phyloP scores from a whole-genome alignment of 805 yeast species.

The Metschnikowia lochheadii region DNA sequence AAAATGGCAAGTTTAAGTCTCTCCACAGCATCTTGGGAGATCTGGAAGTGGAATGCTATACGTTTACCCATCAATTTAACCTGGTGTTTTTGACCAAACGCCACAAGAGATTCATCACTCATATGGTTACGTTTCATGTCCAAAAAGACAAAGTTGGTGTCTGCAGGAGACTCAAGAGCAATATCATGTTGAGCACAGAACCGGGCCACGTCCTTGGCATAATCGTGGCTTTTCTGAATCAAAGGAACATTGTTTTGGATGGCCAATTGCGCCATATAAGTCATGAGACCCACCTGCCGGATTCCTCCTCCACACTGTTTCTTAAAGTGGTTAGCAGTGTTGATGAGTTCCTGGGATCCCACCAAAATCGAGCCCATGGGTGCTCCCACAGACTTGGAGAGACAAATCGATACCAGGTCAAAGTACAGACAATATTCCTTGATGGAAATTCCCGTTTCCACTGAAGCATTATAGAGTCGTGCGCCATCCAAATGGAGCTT shows the following conservation, averaged over 20 bases:
- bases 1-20: constrained; percentile 46
- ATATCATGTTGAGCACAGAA: constrained; percentile 54
- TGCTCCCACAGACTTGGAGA: constrained; percentile 88
- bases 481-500: constrained; percentile 90
- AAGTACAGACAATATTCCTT: constrained; percentile 69
- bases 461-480: constrained; percentile 88
- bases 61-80: constrained; percentile 69
- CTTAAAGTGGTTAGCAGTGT: constrained; percentile 76
- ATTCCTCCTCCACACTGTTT: constrained; percentile 94
- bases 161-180: constrained; percentile 65
- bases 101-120: constrained; percentile 51
- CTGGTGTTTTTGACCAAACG: constrained; percentile 54
- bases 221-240: constrained; percentile 46
- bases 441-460: constrained; percentile 64
- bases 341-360: constrained; percentile 55
- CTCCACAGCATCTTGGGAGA: constrained; percentile 29
- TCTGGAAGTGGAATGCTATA: constrained; percentile 69
- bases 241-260: constrained; percentile 67
- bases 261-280: constrained; percentile 78
- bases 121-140: constrained; percentile 54
- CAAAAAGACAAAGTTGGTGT: constrained; percentile 79
- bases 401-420: constrained; percentile 85
- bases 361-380: constrained; percentile 90
- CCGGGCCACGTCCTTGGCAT: constrained; percentile 49
- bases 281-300: constrained; percentile 79